Evolutionary conservation across 1,284 basidiomycete species (phyloP).

Genomic region (Apiotrichum brassicae): DNA sequence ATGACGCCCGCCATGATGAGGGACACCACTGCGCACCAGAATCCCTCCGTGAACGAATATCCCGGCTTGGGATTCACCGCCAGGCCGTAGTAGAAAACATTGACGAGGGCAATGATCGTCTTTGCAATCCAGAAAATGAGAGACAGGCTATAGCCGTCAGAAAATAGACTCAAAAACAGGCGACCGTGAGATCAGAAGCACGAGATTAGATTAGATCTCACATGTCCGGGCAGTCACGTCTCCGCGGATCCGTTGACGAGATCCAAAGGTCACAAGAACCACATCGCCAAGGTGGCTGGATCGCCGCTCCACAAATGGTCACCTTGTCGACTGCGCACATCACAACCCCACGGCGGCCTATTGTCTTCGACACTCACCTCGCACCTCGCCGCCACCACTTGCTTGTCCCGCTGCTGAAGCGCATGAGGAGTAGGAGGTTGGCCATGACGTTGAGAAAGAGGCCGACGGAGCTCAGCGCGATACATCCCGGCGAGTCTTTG

Average conservation of each 20-base stretch:
- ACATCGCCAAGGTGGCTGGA: no score
- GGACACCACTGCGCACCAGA: slow-evolving; percentile 49
- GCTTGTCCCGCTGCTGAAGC: slow-evolving; percentile 39
- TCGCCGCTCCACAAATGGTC: no score
- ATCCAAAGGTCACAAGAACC: neutral
- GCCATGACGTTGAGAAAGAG: slow-evolving; percentile 48
- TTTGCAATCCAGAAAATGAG: slow-evolving; percentile 48
- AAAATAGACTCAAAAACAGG: neutral
- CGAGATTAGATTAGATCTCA: no score
- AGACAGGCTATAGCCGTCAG: slow-evolving; percentile 29
- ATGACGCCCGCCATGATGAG: slow-evolving; percentile 44
- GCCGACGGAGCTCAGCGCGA: slow-evolving; percentile 45
- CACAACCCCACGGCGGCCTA: no score
- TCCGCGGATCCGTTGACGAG: slow-evolving; percentile 6
- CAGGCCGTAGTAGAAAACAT: slow-evolving; percentile 40
- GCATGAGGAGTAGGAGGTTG: slow-evolving; percentile 46
- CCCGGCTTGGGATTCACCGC: slow-evolving; percentile 28
- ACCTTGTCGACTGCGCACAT: no score
- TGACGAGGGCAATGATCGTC: slow-evolving; percentile 45
- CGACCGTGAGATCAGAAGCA: no score
- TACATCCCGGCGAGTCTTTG: slow-evolving; percentile 37
- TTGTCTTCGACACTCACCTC: neutral
- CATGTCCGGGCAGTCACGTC: no score
- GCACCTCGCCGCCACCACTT: neutral
- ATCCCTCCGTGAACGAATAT: slow-evolving; percentile 43